These are phyloP conservation scores for Trichoderma endophyticum DNA, from an alignment of 2,329 filamentous ascomycete genomes.

Conservation along the genomic window DNA sequence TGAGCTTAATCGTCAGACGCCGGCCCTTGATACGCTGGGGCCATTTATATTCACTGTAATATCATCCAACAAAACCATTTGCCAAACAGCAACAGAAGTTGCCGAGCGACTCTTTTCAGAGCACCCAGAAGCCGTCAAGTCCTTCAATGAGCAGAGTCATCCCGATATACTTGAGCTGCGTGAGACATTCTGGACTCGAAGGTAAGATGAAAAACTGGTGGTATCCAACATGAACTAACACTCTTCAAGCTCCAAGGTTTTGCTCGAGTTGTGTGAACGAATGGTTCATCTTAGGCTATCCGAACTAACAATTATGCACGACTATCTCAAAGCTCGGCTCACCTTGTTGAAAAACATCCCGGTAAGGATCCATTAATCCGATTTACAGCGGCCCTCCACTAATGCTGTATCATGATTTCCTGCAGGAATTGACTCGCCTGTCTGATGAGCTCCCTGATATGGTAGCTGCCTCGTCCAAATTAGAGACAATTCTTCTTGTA, in stretches of 20 bases:
- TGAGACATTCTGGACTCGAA: conserved; percentile 52
- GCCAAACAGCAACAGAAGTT: conserved; percentile 47
- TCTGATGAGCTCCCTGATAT: conserved; percentile 55
- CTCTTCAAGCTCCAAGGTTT: conserved; percentile 31
- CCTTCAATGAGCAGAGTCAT: conserved; percentile 26
- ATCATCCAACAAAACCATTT: conserved; percentile 48
- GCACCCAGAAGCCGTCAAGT: conserved; percentile 29
- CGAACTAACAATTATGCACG: conserved; percentile 48
- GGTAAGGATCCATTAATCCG: conserved; percentile 34
- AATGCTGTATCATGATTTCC: neutral
- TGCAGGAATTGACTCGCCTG: conserved; percentile 53
- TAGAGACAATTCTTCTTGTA: conserved; percentile 62
- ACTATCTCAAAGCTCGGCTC: conserved; percentile 55
- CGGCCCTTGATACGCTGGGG: conserved; percentile 40
- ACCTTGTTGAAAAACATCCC: conserved; percentile 49
- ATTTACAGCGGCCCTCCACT: neutral
- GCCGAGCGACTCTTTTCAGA: conserved; percentile 45
- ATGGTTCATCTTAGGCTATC: conserved; percentile 44
- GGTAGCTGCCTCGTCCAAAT: conserved; percentile 48
- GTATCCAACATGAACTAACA: neutral
- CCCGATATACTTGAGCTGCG: conserved; percentile 30
- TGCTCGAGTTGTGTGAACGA: conserved; percentile 50
- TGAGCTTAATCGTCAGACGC: conserved; percentile 28
- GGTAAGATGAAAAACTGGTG: conserved; percentile 36
- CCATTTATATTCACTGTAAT: conserved; percentile 54